A percentile compares a stretch with the other conserved stretches of the same genome.
These are phyloP conservation scores for Cichorium intybus DNA, from an alignment of 140 eudicot genomes.

Conservation along the genomic window DNA sequence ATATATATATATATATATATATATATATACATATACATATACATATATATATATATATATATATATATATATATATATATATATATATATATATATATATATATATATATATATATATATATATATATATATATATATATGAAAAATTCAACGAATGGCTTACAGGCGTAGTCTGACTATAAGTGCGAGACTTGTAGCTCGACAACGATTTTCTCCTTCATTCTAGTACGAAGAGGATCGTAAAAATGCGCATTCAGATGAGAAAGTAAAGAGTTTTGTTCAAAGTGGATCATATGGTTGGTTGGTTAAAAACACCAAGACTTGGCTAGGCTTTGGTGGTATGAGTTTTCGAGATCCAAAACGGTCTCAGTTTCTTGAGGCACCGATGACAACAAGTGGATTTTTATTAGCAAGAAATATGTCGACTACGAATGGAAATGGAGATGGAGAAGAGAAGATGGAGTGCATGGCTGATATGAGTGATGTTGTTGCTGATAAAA, in stretches of 20 bases:
- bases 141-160: conserved; percentile 41
- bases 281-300: conserved; percentile 30
- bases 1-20: too few relatives aligned
- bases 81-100: too few relatives aligned
- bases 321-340: conserved; percentile 26
- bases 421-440: conserved; percentile 42
- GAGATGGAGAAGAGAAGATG: conserved; percentile 39
- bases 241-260: conserved; percentile 12
- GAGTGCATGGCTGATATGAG: conserved; percentile 44
- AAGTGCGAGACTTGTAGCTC: conserved; percentile 41
- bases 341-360: conserved; percentile 27
- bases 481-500: conserved; percentile 50
- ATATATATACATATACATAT: too few relatives aligned
- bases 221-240: conserved; percentile 39
- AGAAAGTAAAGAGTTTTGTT: not conserved
- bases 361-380: conserved; percentile 23
- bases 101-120: too few relatives aligned
- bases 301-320: conserved; percentile 22
- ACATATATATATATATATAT: too few relatives aligned
- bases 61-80: too few relatives aligned
- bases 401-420: conserved; percentile 38
- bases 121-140: too few relatives aligned
- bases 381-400: conserved; percentile 29
- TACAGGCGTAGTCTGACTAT: conserved; percentile 51
- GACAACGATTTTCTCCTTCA: conserved; percentile 47